Evolutionary conservation across 306 rosid genomes (phyloP).

Genomic region (Vicia faba): DNA sequence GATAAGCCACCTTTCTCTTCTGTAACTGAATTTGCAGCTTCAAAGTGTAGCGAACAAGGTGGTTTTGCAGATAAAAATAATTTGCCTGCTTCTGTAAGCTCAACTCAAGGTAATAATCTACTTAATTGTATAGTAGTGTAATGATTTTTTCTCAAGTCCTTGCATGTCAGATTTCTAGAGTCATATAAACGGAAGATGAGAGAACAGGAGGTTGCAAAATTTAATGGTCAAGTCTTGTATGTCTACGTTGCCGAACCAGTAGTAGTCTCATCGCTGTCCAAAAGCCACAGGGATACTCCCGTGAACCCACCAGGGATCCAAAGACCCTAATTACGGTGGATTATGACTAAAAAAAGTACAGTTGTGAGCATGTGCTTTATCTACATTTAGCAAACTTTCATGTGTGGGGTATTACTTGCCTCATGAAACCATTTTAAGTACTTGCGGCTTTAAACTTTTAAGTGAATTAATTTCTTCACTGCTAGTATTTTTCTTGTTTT

Average conservation of each 20-base stretch:
- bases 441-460: neutral
- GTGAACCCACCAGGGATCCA: neutral
- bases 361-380: neutral
- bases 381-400: neutral
- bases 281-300: neutral
- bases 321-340: neutral
- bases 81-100: slow-evolving; percentile 56
- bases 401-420: neutral
- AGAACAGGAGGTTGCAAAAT: neutral
- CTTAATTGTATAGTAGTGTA: slow-evolving; percentile 12
- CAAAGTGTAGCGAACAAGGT: slow-evolving; percentile 56
- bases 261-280: slow-evolving; percentile 4
- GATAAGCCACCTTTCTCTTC: slow-evolving; percentile 58
- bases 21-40: slow-evolving; percentile 59
- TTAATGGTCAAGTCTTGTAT: neutral
- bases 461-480: neutral
- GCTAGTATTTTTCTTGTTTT: neutral
- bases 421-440: neutral
- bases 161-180: neutral
- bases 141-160: neutral
- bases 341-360: slow-evolving; percentile 5
- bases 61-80: slow-evolving; percentile 55
- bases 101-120: slow-evolving; percentile 53
- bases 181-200: neutral
- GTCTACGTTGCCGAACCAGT: neutral